A percentile compares a stretch with the other conserved stretches of the same genome.
Evolutionary conservation across 805 yeast genomes (phyloP).

Genomic region (Starmera quercuum): DNA sequence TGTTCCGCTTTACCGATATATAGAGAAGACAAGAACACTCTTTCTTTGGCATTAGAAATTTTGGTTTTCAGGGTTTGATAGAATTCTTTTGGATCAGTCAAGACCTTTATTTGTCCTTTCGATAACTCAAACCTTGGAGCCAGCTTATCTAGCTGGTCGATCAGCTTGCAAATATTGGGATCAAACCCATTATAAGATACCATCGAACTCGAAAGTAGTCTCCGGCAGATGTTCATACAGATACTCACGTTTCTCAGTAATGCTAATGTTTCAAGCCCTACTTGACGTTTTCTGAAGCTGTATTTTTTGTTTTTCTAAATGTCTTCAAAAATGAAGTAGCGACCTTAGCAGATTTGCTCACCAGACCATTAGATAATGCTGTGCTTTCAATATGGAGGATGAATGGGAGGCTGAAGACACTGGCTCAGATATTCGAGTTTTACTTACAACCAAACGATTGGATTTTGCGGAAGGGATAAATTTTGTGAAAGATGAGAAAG

Average conservation of each 20-base stretch:
- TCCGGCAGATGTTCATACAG: not conserved
- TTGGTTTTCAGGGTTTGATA: constrained; percentile 56
- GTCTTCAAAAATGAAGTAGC: too few species aligned
- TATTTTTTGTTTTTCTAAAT: too few species aligned
- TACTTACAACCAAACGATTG: constrained; percentile 18
- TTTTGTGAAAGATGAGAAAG: constrained; percentile 33
- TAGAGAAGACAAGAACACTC: constrained; percentile 77
- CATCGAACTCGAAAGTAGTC: not conserved
- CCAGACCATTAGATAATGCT: too few species aligned
- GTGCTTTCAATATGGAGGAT: too few species aligned
- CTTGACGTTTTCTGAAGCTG: too few species aligned
- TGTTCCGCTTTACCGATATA: constrained; percentile 80
- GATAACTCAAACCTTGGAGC: constrained; percentile 62
- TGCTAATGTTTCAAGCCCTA: too few species aligned
- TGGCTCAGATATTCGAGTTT: constrained; percentile 11
- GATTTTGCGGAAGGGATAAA: constrained; percentile 17
- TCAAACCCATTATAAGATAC: constrained; percentile 23
- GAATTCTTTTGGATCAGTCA: constrained; percentile 65
- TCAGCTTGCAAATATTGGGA: constrained; percentile 34
- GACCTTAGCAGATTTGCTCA: too few species aligned
- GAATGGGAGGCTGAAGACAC: not conserved
- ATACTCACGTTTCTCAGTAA: too few species aligned
- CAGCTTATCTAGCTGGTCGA: constrained; percentile 49
- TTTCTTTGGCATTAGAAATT: constrained; percentile 50
- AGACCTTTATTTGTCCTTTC: constrained; percentile 49